A percentile compares a stretch with the other conserved stretches of the same genome.
These are phyloP conservation scores for Fusarium zealandicum DNA, from an alignment of 2,329 filamentous ascomycete species.

Conservation along the genomic window DNA sequence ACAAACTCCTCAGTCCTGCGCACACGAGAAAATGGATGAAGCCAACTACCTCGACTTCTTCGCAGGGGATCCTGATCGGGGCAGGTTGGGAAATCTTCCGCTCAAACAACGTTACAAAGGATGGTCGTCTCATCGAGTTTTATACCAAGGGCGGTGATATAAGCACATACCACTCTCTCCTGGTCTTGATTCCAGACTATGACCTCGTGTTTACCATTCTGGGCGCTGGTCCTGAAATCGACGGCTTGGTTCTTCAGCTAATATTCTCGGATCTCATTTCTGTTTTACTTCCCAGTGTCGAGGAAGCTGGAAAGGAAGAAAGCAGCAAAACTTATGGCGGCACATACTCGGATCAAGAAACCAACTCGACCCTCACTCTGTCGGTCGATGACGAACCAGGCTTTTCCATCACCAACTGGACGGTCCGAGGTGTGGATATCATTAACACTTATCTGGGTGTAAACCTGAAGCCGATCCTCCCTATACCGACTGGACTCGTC, in stretches of 20 bases:
- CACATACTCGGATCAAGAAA: background rate
- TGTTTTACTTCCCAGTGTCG: background rate
- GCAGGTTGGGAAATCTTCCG: conserved; percentile 19
- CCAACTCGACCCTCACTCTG: conserved; percentile 1
- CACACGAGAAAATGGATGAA: conserved; percentile 22
- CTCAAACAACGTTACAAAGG: conserved; percentile 14
- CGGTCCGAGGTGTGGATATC: conserved; percentile 11
- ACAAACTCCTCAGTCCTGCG: background rate
- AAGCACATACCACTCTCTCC: conserved; percentile 4
- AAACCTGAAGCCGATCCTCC: background rate
- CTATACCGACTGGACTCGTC: background rate
- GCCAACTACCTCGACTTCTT: conserved; percentile 4
- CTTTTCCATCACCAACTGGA: conserved; percentile 10
- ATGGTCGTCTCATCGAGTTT: conserved; percentile 15
- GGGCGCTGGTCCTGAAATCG: conserved; percentile 5
- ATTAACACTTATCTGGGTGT: conserved; percentile 5
- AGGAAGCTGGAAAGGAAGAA: conserved; percentile 20
- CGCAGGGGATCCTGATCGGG: background rate
- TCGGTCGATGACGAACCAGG: conserved; percentile 12
- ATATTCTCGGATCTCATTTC: background rate
- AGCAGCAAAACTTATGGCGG: conserved; percentile 2
- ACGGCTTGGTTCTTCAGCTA: background rate
- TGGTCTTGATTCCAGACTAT: conserved; percentile 11
- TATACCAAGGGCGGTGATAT: conserved; percentile 20
- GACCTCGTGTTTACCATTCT: conserved; percentile 1